Percentiles rank a stretch among this genome's conserved stretches.
These are phyloP conservation scores for Blastobotrys chiropterorum DNA, from an alignment of 805 yeast genomes.

Conservation along the genomic window DNA sequence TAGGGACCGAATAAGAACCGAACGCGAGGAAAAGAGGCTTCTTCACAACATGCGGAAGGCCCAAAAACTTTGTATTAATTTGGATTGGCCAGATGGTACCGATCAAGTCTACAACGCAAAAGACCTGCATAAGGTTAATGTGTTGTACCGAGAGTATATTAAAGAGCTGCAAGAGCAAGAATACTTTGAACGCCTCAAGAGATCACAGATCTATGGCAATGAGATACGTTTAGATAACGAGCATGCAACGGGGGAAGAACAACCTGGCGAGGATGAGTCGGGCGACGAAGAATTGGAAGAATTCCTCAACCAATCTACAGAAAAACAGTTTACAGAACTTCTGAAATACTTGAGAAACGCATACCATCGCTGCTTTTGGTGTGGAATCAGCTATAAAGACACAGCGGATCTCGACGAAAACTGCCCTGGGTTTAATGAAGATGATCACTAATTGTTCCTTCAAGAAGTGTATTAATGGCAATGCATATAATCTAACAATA, in stretches of 20 bases:
- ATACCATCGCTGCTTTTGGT: constrained; percentile 44
- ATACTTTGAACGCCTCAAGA: not conserved
- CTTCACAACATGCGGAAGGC: not conserved
- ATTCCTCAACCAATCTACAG: constrained; percentile 24
- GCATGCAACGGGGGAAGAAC: no score
- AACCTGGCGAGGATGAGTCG: constrained; percentile 19
- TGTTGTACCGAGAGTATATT: constrained; percentile 9
- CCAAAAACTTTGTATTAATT: constrained; percentile 9
- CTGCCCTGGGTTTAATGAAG: constrained; percentile 47
- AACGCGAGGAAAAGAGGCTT: not conserved
- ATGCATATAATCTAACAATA: not conserved
- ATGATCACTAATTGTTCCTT: constrained; percentile 41
- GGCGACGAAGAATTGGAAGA: constrained; percentile 27
- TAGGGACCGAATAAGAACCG: constrained; percentile 1
- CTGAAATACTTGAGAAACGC: constrained; percentile 36
- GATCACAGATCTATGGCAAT: not conserved
- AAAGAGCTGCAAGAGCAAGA: constrained; percentile 6
- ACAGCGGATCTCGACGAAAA: constrained; percentile 34
- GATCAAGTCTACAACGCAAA: constrained; percentile 6
- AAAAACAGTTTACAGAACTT: constrained; percentile 31
- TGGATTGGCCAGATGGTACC: constrained; percentile 5
- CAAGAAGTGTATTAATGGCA: no score
- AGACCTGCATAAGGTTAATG: constrained; percentile 18
- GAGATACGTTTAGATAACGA: not conserved
- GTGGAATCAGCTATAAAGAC: constrained; percentile 39